These are phyloP conservation scores for Mucor sp. DNA, from an alignment of 371 early-diverging fungal species.

Conservation along the genomic window DNA sequence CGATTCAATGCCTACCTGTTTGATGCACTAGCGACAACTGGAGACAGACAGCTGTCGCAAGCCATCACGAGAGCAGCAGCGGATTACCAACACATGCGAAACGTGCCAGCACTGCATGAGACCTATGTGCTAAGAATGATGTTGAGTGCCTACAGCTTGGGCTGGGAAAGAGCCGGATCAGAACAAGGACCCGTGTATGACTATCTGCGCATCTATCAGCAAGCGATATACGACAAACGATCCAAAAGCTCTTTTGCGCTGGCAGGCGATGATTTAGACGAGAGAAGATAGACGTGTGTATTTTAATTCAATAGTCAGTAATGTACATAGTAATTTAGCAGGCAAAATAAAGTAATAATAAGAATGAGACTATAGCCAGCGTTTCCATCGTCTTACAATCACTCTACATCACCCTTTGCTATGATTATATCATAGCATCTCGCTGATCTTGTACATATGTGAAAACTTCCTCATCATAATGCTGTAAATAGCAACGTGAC, in stretches of 20 bases:
- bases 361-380: too few relatives aligned
- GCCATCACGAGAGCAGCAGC: conserved; percentile 51
- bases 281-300: background rate
- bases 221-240: conserved; percentile 20
- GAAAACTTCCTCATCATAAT: too few relatives aligned
- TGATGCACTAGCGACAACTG: conserved; percentile 24
- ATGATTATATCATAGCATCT: too few relatives aligned
- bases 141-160: conserved; percentile 44
- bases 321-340: too few relatives aligned
- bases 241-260: background rate
- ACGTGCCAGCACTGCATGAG: conserved; percentile 34
- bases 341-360: too few relatives aligned
- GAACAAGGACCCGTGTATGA: conserved; percentile 50
- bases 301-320: background rate
- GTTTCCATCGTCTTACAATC: too few relatives aligned
- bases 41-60: conserved; percentile 19
- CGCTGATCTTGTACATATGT: too few relatives aligned
- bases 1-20: conserved; percentile 62
- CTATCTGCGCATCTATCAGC: conserved; percentile 47
- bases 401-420: too few relatives aligned
- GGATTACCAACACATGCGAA: conserved; percentile 40
- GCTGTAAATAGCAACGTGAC: too few relatives aligned
- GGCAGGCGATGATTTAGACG: background rate
- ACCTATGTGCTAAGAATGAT: conserved; percentile 46
- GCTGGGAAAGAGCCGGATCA: conserved; percentile 44